Base-by-base conservation (phyloP, 2,329 filamentous ascomycete genomes). In the Calycina herbarum region DNA sequence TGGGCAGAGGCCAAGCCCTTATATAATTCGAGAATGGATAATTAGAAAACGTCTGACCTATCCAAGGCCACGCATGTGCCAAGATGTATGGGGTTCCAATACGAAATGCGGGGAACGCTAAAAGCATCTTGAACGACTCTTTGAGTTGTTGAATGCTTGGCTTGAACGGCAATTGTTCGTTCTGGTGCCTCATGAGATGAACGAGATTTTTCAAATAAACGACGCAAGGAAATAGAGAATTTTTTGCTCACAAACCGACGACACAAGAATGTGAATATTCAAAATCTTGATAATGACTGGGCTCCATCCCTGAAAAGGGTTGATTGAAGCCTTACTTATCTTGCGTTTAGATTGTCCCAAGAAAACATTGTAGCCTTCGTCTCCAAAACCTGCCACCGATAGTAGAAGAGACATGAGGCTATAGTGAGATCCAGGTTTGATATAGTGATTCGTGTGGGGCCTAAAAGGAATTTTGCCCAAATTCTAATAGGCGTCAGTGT, bases 381-480 rank as follows among this genome's bases (percentile, higher is more conserved):
- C 20, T 51, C 59, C 24, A 31, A 20, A 29, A 33, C 24, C 5
- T 31, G 42, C 59, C 42, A 40, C 31, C 38, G 20, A 27, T 17
- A 62, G 27, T 33, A 58, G 8, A 29, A 38, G 54, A 48, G 61
- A 64, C 10, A 64, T 64, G 57, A 64, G 62, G 62, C 62, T 64
- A 64, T 64, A 64, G 20, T 60, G 56, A 27, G 13, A 17, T 38
- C 42, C 5, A 11, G 27, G 48, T 27, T 42, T 24, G 20, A 20
- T 27, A 51, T 51, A 58, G 35, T 58, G 62, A 64, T 38, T 57
- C 62, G 57, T 64, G 62, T 64, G 62, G 62, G 62, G 62, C 62
- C 38, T 58, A 15, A n/a, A 51, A 59, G 17, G 35, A 15, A 58
- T 11, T 48, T 48, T 24, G 58, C 58, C 58, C 35, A 60, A 20